Evolutionary conservation across 2,329 filamentous ascomycete species (phyloP).

Genomic region (Fusarium sp.): DNA sequence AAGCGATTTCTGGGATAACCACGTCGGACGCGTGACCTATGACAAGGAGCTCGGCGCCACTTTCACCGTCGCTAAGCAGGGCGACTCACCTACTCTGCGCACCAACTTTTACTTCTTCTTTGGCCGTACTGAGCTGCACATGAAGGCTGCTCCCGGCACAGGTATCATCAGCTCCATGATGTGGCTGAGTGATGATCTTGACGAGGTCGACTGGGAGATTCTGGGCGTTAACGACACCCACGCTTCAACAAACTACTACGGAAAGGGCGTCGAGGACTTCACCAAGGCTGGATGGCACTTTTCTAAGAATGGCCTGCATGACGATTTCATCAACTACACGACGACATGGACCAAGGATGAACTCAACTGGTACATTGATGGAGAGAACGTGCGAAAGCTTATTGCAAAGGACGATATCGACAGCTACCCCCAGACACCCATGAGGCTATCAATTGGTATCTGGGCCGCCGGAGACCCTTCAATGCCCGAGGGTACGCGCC

Average conservation of each 20-base stretch:
- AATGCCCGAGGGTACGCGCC: conserved; percentile 67
- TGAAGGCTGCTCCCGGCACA: conserved; percentile 79
- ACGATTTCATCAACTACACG: conserved; percentile 81
- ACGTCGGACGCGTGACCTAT: conserved; percentile 74
- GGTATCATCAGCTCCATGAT: conserved; percentile 88
- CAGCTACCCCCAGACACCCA: conserved; percentile 81
- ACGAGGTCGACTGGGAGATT: conserved; percentile 91
- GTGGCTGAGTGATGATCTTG: conserved; percentile 83
- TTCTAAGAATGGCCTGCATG: conserved; percentile 65
- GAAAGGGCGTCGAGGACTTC: conserved; percentile 75
- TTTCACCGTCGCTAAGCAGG: conserved; percentile 77
- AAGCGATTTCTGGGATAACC: conserved; percentile 71
- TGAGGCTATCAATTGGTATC: conserved; percentile 76
- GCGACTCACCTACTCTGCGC: conserved; percentile 82
- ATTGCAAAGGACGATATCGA: conserved; percentile 69
- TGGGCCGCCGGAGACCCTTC: conserved; percentile 72
- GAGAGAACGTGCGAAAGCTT: conserved; percentile 72
- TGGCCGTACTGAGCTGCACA: conserved; percentile 79
- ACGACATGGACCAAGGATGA: conserved; percentile 76
- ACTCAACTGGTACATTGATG: conserved; percentile 78
- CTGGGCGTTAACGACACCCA: conserved; percentile 73
- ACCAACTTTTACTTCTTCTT: conserved; percentile 89
- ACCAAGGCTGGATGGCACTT: conserved; percentile 72
- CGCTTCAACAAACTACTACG: conserved; percentile 82
- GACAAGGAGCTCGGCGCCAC: conserved; percentile 71